Evolutionary conservation across 495 filamentous ascomycete species (phyloP).

Genomic region (Aspergillus mulundensis): DNA sequence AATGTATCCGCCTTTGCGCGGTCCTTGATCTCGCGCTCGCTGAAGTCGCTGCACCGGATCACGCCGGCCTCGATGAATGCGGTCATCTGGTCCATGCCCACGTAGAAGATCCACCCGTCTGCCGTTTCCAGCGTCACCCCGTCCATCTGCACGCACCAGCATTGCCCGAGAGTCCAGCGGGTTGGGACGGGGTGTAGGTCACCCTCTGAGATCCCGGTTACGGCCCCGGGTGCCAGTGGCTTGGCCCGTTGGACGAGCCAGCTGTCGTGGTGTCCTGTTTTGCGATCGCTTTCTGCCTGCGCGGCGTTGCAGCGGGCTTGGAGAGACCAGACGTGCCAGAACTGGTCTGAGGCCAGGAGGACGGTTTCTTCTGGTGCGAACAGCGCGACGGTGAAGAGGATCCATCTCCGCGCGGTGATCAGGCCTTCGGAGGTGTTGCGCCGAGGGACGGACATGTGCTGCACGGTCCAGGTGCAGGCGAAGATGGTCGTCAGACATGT

Average conservation of each 20-base stretch:
- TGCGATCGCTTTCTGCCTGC: neutral
- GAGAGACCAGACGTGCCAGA: constrained; percentile 3
- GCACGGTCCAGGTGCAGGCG: constrained; percentile 8
- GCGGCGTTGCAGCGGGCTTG: constrained; percentile 1
- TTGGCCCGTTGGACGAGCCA: too few relatives aligned
- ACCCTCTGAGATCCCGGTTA: neutral
- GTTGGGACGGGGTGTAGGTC: neutral
- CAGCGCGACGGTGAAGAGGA: neutral
- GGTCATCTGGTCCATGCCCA: constrained; percentile 1
- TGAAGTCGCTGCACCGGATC: constrained; percentile 6
- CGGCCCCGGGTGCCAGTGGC: too few relatives aligned
- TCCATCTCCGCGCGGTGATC: neutral
- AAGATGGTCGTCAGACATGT: constrained; percentile 2
- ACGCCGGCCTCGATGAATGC: neutral
- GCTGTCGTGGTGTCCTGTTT: too few relatives aligned
- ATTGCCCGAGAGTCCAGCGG: neutral
- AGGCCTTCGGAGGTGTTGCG: neutral
- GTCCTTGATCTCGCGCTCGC: constrained; percentile 3
- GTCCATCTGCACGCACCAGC: neutral
- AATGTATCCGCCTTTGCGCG: constrained; percentile 5
- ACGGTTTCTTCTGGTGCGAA: neutral
- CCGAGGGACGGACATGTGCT: constrained; percentile 1
- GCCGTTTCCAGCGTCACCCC: neutral
- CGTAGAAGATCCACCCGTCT: constrained; percentile 8
- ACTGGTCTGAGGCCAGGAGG: neutral